Evolutionary conservation across 371 early-diverging fungal species (phyloP).

Genomic region (Saksenaea vasiformis): DNA sequence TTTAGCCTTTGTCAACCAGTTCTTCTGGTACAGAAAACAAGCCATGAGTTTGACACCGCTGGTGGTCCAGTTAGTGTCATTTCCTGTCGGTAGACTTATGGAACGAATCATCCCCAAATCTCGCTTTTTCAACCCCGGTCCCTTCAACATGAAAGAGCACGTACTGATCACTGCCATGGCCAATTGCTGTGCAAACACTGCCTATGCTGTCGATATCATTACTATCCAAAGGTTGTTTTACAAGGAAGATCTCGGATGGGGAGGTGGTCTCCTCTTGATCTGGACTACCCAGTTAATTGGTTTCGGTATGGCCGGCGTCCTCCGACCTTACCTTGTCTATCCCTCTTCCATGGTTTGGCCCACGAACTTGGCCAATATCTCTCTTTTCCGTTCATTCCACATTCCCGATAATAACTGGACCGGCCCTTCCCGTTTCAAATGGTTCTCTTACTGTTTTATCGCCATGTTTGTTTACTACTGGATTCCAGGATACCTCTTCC

Average conservation of each 20-base stretch:
- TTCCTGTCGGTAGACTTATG: constrained; percentile 68
- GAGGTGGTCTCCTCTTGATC: constrained; percentile 58
- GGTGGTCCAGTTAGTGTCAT: constrained; percentile 62
- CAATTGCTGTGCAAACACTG: constrained; percentile 54
- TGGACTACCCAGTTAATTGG: constrained; percentile 77
- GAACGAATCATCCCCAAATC: constrained; percentile 55
- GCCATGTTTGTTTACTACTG: constrained; percentile 73
- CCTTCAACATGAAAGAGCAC: constrained; percentile 89
- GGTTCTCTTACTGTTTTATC: constrained; percentile 64
- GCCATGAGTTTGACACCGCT: constrained; percentile 45
- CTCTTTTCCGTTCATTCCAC: constrained; percentile 78
- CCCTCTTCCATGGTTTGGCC: constrained; percentile 92
- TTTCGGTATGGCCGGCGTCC: constrained; percentile 82
- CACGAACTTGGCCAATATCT: constrained; percentile 65
- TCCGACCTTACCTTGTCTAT: constrained; percentile 76
- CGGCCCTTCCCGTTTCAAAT: constrained; percentile 56
- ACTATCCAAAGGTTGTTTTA: constrained; percentile 69
- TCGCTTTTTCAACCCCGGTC: constrained; percentile 76
- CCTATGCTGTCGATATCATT: constrained; percentile 77
- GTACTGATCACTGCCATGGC: constrained; percentile 74
- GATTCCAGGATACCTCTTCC: constrained; percentile 79
- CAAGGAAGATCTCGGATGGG: constrained; percentile 60
- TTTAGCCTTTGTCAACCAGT: constrained; percentile 72
- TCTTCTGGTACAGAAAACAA: constrained; percentile 75
- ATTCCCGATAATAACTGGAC: constrained; percentile 39